phyloP scores from a whole-genome alignment of 805 yeast species.

The Candida schatavii region DNA sequence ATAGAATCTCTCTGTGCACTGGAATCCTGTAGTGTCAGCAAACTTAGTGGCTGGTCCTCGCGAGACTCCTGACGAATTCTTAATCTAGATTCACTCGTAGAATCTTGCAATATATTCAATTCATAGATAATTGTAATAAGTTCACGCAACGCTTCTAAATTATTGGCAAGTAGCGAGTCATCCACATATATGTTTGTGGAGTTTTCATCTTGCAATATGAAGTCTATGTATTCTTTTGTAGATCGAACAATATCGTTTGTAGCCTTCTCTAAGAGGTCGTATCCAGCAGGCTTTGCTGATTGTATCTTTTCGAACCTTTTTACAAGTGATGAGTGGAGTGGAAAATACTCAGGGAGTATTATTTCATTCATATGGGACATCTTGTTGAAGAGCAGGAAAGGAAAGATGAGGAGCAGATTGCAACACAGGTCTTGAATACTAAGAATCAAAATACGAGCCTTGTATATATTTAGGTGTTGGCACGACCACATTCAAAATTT shows the following conservation, averaged over 20 bases:
- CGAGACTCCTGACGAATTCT: constrained; percentile 17
- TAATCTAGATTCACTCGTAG: constrained; percentile 16
- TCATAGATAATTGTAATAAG: constrained; percentile 13
- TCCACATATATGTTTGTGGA: constrained; percentile 7
- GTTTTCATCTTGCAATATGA: constrained; percentile 6
- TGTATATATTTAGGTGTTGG: too few species aligned
- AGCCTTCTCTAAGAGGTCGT: constrained; percentile 5
- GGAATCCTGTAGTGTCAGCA: constrained; percentile 21
- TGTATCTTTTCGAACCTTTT: constrained; percentile 13
- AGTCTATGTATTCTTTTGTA: constrained; percentile 13
- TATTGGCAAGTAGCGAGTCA: constrained; percentile 6
- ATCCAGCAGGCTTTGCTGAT: neutral
- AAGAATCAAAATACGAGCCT: too few species aligned
- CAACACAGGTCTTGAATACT: too few species aligned
- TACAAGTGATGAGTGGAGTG: constrained; percentile 10
- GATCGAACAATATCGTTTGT: constrained; percentile 9
- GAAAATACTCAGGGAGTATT: constrained; percentile 16
- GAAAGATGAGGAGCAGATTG: too few species aligned
- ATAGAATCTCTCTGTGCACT: constrained; percentile 9
- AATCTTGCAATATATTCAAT: constrained; percentile 8
- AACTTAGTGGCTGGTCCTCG: constrained; percentile 18
- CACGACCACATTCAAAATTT: too few species aligned
- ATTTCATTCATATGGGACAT: too few species aligned
- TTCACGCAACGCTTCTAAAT: constrained; percentile 13
- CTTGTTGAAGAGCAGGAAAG: too few species aligned